Percentiles rank a stretch among this genome's conserved stretches.
Conservation (phyloP, 495 filamentous ascomycete genomes). For the Penicillium ochrochloron region DNA sequence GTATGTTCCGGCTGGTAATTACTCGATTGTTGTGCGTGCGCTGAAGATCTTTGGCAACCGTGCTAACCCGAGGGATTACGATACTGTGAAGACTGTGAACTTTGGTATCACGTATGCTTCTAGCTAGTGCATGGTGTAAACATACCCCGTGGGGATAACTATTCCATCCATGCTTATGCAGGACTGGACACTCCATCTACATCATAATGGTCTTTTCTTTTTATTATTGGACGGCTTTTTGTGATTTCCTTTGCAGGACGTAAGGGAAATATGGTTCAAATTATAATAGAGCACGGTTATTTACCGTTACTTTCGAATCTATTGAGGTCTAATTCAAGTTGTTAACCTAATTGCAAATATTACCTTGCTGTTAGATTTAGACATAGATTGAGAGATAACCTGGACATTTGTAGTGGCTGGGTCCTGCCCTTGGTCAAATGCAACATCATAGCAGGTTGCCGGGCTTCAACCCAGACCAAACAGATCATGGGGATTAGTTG, state of each 20-base stretch:
- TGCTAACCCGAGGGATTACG: slow-evolving; percentile 20
- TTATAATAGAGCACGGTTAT: neutral
- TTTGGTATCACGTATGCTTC: slow-evolving; percentile 13
- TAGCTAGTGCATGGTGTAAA: neutral
- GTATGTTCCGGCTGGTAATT: slow-evolving; percentile 35
- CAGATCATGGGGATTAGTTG: too few relatives aligned
- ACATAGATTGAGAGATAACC: too few relatives aligned
- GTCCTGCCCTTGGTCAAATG: too few relatives aligned
- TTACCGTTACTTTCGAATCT: neutral
- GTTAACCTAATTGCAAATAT: neutral
- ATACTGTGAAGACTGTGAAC: slow-evolving; percentile 19
- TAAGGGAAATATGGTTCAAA: neutral
- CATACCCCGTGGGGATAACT: neutral
- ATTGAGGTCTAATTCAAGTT: neutral
- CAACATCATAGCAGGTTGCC: too few relatives aligned
- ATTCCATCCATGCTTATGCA: neutral
- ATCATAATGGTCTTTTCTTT: neutral
- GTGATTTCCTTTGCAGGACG: neutral
- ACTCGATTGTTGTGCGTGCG: slow-evolving; percentile 28
- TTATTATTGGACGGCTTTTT: neutral
- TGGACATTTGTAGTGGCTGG: too few relatives aligned
- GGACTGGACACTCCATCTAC: neutral
- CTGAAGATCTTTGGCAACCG: slow-evolving; percentile 31
- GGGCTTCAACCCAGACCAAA: too few relatives aligned
- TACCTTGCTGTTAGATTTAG: too few relatives aligned